These are phyloP conservation scores for Avena insularis DNA, from an alignment of 176 grass and related monocot genomes.

Conservation along the genomic window DNA sequence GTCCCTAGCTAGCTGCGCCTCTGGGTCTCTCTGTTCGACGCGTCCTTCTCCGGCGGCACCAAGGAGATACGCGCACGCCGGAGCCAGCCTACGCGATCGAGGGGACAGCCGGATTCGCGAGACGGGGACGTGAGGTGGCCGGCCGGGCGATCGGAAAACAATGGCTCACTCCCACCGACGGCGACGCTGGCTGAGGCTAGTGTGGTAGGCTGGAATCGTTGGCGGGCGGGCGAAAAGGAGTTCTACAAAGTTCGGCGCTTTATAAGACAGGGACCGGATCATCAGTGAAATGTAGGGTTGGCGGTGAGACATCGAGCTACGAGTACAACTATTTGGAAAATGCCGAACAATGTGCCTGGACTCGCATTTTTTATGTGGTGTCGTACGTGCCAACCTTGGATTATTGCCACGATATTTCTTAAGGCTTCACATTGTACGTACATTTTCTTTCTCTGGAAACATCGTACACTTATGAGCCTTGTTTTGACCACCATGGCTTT, in stretches of 20 bases:
- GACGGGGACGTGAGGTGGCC: background rate
- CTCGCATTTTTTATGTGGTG: no score
- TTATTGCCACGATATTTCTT: no score
- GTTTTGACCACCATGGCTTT: no score
- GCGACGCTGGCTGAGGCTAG: background rate
- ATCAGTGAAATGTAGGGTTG: background rate
- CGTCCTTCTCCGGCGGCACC: constrained; percentile 14
- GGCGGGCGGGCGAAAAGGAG: background rate
- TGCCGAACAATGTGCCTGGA: background rate
- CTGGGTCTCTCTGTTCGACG: background rate
- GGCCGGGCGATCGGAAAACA: constrained; percentile 28
- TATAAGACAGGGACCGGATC: background rate
- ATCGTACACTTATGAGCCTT: no score
- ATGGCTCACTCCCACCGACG: constrained; percentile 24
- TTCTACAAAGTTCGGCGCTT: background rate
- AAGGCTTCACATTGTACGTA: no score
- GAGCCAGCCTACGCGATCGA: background rate
- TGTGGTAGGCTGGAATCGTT: background rate
- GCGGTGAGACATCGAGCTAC: background rate
- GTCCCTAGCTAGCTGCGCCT: background rate
- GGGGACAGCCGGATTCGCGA: constrained; percentile 16
- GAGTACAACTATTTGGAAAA: background rate
- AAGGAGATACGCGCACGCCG: background rate
- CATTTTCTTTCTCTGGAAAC: no score
- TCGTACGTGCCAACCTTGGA: no score